phyloP scores from a whole-genome alignment of 305 asterid species.

The Coffea humblotiana region DNA sequence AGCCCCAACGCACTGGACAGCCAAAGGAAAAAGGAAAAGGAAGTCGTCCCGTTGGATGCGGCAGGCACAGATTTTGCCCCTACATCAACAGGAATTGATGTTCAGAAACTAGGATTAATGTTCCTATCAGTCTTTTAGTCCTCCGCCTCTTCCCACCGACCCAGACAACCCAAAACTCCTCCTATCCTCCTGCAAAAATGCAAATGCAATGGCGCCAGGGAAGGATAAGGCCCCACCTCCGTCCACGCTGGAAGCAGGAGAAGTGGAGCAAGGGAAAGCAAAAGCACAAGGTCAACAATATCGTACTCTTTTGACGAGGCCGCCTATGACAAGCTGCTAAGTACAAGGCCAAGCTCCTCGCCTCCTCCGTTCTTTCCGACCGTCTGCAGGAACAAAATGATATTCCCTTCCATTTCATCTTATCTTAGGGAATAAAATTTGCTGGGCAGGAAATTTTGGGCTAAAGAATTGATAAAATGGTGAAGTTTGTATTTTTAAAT shows the following conservation, averaged over 20 bases:
- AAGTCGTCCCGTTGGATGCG: slow-evolving; percentile 1
- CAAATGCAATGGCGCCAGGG: too few relatives aligned
- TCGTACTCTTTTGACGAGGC: slow-evolving; percentile 78
- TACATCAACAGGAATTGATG: too few relatives aligned
- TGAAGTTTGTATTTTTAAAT: too few relatives aligned
- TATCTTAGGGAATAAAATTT: too few relatives aligned
- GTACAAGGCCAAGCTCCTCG: slow-evolving; percentile 59
- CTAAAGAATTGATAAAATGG: too few relatives aligned
- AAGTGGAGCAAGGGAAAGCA: slow-evolving; percentile 58
- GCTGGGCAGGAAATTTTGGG: too few relatives aligned
- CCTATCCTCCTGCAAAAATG: too few relatives aligned
- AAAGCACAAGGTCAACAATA: slow-evolving; percentile 93
- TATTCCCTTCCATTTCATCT: too few relatives aligned
- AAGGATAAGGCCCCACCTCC: neutral
- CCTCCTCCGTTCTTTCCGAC: slow-evolving; percentile 80
- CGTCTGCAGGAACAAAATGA: slow-evolving; percentile 34
- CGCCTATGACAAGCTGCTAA: slow-evolving; percentile 73
- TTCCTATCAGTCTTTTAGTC: too few relatives aligned
- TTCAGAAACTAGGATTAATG: too few relatives aligned
- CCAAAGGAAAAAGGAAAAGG: neutral
- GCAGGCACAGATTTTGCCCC: neutral
- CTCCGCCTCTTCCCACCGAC: too few relatives aligned
- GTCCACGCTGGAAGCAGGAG: neutral
- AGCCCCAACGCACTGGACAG: neutral
- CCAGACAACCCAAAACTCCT: too few relatives aligned